Evolutionary conservation across 1,139 yeast genomes (phyloP), one percentile per base, ranked within the genome.

Genomic region (Geotrichum citri-aurantii): DNA sequence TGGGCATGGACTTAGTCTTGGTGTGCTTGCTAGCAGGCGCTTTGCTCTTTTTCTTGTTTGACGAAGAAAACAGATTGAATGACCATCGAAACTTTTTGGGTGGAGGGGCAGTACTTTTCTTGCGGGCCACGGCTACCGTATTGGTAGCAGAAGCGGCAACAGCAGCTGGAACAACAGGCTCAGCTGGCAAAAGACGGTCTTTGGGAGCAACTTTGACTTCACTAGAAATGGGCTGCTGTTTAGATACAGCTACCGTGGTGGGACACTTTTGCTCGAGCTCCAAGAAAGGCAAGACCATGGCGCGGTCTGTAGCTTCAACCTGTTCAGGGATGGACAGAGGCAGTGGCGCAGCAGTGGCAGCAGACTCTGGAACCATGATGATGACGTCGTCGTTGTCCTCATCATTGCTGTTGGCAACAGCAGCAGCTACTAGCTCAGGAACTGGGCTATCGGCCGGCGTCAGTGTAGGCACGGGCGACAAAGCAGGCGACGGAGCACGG

Each of bases 51-150:
- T 54, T 49, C 17, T 29, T 24, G 37, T n/a, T 26, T 14, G 33
- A 4, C 2, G 37, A 14, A 23, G 54, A 56, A 11, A 56, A 48
- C 7, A 52, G 17, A 21, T 51, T 55, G 12, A 56, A 48, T 10
- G 53, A 42, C 59, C 59, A 56, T 3, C 59, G 52, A 24, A 50
- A 56, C 47, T 56, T 56, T 21, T 21, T 37, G 19, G 42, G 42
- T 7, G 42, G 19, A 14, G 42, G 37, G 3, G n/a, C 42, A 2
- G 7, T 24, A 8, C 23, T 8, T 19, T 46, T 46, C 21, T 46
- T 46, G 26, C 23, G 48, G 10, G 12, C 44, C 11, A 19, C 42
- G n/a, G 50, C 29, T 21, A 8, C 31, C 2, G 50, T n/a, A 4
- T 33, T 47, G 4, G 46, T 26, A 5, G 14, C 24, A 27, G n/a